Base-by-base conservation (phyloP, 441 rosid genomes). In the Brassica balearica region DNA sequence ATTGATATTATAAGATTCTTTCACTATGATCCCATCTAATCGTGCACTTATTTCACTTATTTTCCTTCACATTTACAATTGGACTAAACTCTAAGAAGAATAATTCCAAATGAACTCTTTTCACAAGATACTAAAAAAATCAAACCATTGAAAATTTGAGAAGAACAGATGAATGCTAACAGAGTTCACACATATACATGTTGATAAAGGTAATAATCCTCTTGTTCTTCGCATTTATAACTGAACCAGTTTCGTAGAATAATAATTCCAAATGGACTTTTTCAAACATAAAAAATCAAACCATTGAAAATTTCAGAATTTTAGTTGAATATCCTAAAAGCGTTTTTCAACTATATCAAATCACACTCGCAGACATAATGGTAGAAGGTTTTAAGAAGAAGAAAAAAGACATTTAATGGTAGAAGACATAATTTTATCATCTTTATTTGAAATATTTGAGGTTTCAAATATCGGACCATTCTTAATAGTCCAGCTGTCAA, bases 341-440 rank as follows among this genome's bases (percentile, higher is more conserved):
- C 62, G 12, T 17, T 19, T 56, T 56, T 56, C 62, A 56, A 56
- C 62, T 8, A 56, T 19, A 56, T 56, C 27, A 56, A 56, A 9
- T 58, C 62, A 56, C 62, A 56, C 27, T 19, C 62, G 12, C 62
- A 55, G 19, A 19, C 62, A 56, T 56, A 56, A 55, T 7, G 58
- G 17, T 51, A 14, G 58, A 51, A 51, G 58, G n/a, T 43, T 43
- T 12, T 3, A 10, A 8, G 3, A 38, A 3, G 9, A 38, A 43
- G 3, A 11, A 43, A 10, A 9, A 11, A 53, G 59, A 56, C 61
- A 56, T 55, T 15, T 17, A 56, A 53, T 5, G 56, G 17, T 14
- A n/a, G 56, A 51, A 51, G 53, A 38, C 62, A 17, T 55, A 25
- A 14, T 51, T 51, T 19, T 20, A 19, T 58, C 27, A 58, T 17